phyloP scores from a whole-genome alignment of 257 asterid species.

The Eucommia ulmoides region DNA sequence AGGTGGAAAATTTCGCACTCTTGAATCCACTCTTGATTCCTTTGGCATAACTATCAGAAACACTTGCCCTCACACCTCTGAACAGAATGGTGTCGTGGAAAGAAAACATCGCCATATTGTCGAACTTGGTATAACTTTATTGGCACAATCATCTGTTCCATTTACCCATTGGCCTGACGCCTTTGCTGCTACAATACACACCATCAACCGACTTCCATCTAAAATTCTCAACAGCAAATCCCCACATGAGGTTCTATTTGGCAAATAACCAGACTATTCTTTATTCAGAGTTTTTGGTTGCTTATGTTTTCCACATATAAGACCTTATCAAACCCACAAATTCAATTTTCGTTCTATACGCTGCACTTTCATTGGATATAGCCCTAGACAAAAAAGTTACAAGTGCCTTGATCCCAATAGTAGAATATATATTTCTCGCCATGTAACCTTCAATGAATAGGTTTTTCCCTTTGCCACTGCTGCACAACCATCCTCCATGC shows the following conservation, averaged over 20 bases:
- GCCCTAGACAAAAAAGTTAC: neutral
- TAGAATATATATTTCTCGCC: neutral
- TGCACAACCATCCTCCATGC: neutral
- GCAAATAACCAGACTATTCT: neutral
- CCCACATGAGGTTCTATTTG: neutral
- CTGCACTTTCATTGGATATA: neutral
- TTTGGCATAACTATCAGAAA: neutral
- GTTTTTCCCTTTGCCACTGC: neutral
- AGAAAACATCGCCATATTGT: neutral
- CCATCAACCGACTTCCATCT: neutral
- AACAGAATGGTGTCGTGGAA: neutral
- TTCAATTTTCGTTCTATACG: neutral
- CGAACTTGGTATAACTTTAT: neutral
- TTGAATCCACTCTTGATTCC: neutral
- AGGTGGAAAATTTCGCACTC: neutral
- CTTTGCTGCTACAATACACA: neutral
- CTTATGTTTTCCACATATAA: neutral
- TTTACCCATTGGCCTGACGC: neutral
- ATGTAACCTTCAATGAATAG: neutral
- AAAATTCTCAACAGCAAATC: neutral
- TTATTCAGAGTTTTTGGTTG: neutral
- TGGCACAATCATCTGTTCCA: neutral
- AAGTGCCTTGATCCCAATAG: neutral
- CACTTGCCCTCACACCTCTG: neutral
- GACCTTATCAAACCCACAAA: neutral